Evolutionary conservation across 768 basidiomycete species (phyloP).

Genomic region (Podaxis carcinomalis): DNA sequence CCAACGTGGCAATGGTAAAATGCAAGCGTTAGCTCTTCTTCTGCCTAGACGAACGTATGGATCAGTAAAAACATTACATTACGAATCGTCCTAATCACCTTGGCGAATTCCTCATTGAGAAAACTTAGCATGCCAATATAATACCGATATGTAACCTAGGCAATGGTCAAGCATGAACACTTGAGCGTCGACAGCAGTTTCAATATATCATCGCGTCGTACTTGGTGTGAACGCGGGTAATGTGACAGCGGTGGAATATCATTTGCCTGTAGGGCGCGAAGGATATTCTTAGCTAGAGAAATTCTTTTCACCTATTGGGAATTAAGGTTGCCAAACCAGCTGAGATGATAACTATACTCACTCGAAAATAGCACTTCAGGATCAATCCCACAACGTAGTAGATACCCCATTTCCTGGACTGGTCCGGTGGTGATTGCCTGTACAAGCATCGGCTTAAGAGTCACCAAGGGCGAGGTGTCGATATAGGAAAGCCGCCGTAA

Average conservation of each 20-base stretch:
- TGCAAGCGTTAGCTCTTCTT: conserved; percentile 82
- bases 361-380: conserved; percentile 93
- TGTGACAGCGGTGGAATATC: conserved; percentile 75
- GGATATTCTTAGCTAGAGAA: conserved; percentile 86
- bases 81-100: conserved; percentile 37
- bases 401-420: conserved; percentile 85
- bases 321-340: neutral
- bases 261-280: conserved; percentile 82
- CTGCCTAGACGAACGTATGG: conserved; percentile 45
- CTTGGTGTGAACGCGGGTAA: conserved; percentile 87
- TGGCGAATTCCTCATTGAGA: conserved; percentile 85
- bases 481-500: no score
- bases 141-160: conserved; percentile 88
- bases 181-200: neutral
- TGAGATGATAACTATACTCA: conserved; percentile 33
- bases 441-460: no score
- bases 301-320: conserved; percentile 76
- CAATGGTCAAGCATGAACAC: conserved; percentile 14
- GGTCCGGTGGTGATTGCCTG: conserved; percentile 63
- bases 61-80: conserved; percentile 6
- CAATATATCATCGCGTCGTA: conserved; percentile 23
- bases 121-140: conserved; percentile 95
- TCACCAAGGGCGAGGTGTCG: no score
- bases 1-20: conserved; percentile 77
- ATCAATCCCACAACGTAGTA: conserved; percentile 91